These are phyloP conservation scores for Eragrostis curvula DNA, from an alignment of 176 grass and related monocot genomes.

Conservation along the genomic window DNA sequence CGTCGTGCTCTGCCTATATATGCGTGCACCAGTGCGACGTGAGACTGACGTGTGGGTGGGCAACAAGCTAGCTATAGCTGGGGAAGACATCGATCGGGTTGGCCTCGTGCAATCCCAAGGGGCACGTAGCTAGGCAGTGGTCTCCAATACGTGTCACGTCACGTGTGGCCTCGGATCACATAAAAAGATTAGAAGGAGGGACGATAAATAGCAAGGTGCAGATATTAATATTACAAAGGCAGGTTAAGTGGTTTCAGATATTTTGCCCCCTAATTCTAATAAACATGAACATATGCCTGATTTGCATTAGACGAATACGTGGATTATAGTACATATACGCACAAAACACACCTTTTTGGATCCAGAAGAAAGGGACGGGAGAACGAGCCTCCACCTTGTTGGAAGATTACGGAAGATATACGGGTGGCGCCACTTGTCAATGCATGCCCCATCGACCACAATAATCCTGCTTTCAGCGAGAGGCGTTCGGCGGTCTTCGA, in stretches of 20 bases:
- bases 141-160: no score
- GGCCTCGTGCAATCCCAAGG: background rate
- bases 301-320: background rate
- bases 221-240: no score
- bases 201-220: no score
- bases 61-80: no score
- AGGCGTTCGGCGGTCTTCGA: no score
- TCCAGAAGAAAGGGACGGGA: slow-evolving; percentile 2
- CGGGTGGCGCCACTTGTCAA: no score
- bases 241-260: background rate
- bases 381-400: background rate
- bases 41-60: background rate
- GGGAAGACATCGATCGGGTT: background rate
- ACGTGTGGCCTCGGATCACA: no score
- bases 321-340: background rate
- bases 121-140: background rate
- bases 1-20: background rate
- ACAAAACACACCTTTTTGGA: background rate
- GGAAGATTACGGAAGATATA: background rate
- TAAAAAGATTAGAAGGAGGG: no score
- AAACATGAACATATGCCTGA: no score
- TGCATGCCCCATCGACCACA: no score
- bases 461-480: no score
- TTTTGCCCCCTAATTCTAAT: no score
- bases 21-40: background rate